phyloP scores from a whole-genome alignment of 1,139 yeast genomes.

The Blastobotrys aristatus region DNA sequence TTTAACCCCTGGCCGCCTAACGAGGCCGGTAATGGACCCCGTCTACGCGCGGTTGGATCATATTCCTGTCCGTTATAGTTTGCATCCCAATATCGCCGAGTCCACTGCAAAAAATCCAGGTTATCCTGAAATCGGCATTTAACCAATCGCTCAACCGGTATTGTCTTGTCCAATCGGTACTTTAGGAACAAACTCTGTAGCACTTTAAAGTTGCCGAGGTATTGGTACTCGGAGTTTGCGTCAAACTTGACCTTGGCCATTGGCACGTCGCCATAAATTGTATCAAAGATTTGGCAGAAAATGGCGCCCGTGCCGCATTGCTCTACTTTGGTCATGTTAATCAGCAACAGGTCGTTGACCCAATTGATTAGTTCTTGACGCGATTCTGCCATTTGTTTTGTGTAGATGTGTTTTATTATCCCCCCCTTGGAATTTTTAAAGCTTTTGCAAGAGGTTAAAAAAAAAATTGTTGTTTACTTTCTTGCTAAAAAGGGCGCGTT shows the following conservation, averaged over 20 bases:
- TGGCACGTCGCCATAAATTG: constrained; percentile 76
- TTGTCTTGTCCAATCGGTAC: constrained; percentile 65
- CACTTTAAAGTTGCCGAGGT: constrained; percentile 73
- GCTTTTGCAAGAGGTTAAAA: background rate
- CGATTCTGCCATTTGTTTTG: constrained; percentile 51
- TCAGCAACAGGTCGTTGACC: constrained; percentile 67
- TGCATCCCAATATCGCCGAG: constrained; percentile 76
- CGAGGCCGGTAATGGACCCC: constrained; percentile 19
- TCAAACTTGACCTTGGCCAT: constrained; percentile 70
- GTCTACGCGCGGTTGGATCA: constrained; percentile 59
- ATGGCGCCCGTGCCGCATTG: constrained; percentile 96
- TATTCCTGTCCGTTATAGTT: constrained; percentile 63
- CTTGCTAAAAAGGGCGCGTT: background rate
- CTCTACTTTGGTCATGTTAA: constrained; percentile 73
- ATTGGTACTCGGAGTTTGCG: constrained; percentile 70
- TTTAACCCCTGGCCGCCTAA: constrained; percentile 16
- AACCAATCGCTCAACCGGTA: constrained; percentile 76
- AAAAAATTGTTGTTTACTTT: too few relatives aligned
- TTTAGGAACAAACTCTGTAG: constrained; percentile 71
- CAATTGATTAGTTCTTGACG: constrained; percentile 80
- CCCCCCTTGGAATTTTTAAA: background rate
- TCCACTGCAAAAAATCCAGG: constrained; percentile 90
- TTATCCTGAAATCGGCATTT: constrained; percentile 93
- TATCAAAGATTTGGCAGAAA: constrained; percentile 86
- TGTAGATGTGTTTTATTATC: background rate